Percentiles rank a stretch among this genome's conserved stretches.
phyloP scores from a whole-genome alignment of 2,329 filamentous ascomycete species.

The Chaetomiaceae sp. region DNA sequence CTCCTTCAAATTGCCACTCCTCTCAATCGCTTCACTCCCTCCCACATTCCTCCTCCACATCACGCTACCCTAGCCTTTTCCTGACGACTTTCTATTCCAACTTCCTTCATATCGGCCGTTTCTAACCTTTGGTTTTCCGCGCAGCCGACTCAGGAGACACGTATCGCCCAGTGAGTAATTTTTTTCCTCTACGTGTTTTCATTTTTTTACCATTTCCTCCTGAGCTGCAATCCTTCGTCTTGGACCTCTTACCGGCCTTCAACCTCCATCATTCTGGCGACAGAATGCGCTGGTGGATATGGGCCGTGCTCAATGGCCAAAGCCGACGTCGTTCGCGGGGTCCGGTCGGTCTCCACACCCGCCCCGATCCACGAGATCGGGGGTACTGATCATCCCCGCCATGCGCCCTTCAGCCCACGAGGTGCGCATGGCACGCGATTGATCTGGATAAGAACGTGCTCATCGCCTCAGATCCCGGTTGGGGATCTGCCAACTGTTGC shows the following conservation, averaged over 20 bases:
- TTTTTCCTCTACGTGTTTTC: constrained; percentile 21
- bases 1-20: constrained; percentile 28
- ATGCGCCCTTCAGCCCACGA: not conserved
- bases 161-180: constrained; percentile 54
- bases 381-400: constrained; percentile 13
- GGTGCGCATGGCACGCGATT: not conserved
- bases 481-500: not conserved
- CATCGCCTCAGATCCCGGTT: not conserved
- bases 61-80: constrained; percentile 18
- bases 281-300: constrained; percentile 7
- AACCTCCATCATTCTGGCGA: constrained; percentile 1
- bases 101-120: constrained; percentile 7
- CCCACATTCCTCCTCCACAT: constrained; percentile 20
- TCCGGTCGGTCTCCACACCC: constrained; percentile 12
- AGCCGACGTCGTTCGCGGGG: constrained; percentile 8
- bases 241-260: not conserved
- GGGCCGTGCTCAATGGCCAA: constrained; percentile 15
- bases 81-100: constrained; percentile 26
- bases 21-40: constrained; percentile 26
- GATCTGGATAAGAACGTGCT: not conserved
- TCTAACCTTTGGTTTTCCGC: constrained; percentile 38
- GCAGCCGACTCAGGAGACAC: constrained; percentile 57
- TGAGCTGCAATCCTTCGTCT: not conserved
- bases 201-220: not conserved
- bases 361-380: not conserved